Conservation (phyloP, 805 yeast genomes). For the Wickerhamiella musiphila region DNA sequence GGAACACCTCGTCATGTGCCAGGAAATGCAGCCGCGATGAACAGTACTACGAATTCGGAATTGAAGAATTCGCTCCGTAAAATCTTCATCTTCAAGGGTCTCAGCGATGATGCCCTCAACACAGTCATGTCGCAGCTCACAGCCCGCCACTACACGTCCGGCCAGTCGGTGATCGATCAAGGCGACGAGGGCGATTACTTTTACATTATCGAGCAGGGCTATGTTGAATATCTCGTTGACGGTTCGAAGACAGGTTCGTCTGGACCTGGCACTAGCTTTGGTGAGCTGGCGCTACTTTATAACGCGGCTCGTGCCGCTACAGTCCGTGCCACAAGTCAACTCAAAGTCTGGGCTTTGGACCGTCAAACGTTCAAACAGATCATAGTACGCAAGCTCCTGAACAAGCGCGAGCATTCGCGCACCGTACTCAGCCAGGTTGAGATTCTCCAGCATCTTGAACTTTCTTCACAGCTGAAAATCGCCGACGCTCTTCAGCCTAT, state of each 20-base stretch:
- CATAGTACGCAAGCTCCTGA: conserved; percentile 74
- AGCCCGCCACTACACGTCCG: conserved; percentile 44
- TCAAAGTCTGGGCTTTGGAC: conserved; percentile 82
- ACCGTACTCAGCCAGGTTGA: conserved; percentile 76
- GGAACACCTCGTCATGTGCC: background rate
- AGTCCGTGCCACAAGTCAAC: conserved; percentile 52
- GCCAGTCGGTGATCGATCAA: conserved; percentile 58
- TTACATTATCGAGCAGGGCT: conserved; percentile 71
- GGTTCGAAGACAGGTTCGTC: conserved; percentile 52
- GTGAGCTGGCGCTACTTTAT: conserved; percentile 94
- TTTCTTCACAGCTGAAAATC: conserved; percentile 72
- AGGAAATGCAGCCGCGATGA: background rate
- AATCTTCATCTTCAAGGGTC: conserved; percentile 69
- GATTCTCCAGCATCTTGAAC: conserved; percentile 51
- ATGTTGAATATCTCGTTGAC: conserved; percentile 64
- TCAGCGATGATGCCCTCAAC: conserved; percentile 60
- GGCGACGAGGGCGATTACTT: conserved; percentile 93
- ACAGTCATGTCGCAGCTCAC: conserved; percentile 73
- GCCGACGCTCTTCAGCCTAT: conserved; percentile 89
- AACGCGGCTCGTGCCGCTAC: conserved; percentile 97
- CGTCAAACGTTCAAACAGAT: conserved; percentile 85
- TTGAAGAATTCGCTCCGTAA: conserved; percentile 51
- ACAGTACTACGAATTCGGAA: conserved; percentile 15
- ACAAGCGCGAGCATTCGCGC: conserved; percentile 81
- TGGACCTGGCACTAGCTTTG: conserved; percentile 83